Conservation (phyloP, 306 rosid species). For the Castanea mollissima region DNA sequence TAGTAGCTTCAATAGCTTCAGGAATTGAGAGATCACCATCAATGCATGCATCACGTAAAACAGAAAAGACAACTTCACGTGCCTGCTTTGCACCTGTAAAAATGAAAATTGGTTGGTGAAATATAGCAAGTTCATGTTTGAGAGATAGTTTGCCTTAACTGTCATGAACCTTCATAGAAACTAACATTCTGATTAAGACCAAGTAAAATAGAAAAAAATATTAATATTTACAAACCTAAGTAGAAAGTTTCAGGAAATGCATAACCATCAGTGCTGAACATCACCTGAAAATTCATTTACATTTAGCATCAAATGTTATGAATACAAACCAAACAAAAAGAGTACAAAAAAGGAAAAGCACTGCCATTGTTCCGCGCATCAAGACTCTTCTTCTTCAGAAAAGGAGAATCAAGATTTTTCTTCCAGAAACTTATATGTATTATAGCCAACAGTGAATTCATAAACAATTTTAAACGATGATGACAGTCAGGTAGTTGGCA, state of each 20-base stretch:
- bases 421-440: background rate
- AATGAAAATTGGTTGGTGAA: conserved; percentile 21
- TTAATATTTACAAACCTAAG: conserved; percentile 58
- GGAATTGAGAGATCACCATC: conserved; percentile 76
- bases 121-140: background rate
- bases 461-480: background rate
- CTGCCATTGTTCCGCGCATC: background rate
- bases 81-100: conserved; percentile 76
- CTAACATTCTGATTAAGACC: background rate
- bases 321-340: background rate
- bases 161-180: background rate
- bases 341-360: background rate
- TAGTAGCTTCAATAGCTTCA: conserved; percentile 77
- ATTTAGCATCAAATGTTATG: conserved; percentile 18
- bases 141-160: background rate
- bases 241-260: conserved; percentile 86
- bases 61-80: conserved; percentile 72
- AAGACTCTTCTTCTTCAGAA: background rate
- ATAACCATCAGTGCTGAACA: conserved; percentile 87
- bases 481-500: background rate
- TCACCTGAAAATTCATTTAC: conserved; percentile 63
- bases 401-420: background rate
- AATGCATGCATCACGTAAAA: conserved; percentile 64
- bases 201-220: background rate
- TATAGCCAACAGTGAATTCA: background rate